A percentile compares a stretch with the other conserved stretches of the same genome.
Conservation (phyloP, 352 stramenopile species). For the Globisporangium barbulae region DNA sequence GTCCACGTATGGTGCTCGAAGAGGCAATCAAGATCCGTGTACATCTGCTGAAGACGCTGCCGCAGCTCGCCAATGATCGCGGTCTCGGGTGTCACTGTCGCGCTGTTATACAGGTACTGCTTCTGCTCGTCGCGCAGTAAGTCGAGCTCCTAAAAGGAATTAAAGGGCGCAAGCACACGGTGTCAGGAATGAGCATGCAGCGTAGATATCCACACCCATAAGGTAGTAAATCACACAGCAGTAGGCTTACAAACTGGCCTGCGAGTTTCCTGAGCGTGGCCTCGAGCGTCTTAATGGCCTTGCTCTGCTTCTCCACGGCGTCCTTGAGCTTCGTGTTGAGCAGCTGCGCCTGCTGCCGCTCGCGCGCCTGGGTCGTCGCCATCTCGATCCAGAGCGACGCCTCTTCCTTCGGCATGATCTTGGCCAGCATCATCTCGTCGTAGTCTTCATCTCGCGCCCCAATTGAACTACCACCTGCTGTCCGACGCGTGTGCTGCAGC, state of each 20-base stretch:
- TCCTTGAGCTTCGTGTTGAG: slow-evolving; percentile 41
- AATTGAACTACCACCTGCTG: neutral
- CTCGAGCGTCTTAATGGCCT: slow-evolving; percentile 35
- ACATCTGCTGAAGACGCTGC: neutral
- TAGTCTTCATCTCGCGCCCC: neutral
- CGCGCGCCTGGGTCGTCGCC: slow-evolving; percentile 33
- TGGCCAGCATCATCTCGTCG: neutral
- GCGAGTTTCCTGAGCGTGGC: slow-evolving; percentile 25
- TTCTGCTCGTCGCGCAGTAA: slow-evolving; percentile 9
- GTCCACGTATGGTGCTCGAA: neutral
- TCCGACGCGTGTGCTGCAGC: neutral
- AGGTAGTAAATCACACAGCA: slow-evolving; percentile 12
- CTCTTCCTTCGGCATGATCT: neutral
- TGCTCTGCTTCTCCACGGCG: slow-evolving; percentile 34
- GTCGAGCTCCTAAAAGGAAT: neutral
- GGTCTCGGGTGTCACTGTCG: neutral
- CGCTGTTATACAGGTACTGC: neutral
- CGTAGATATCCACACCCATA: too few relatives aligned
- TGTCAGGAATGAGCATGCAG: too few relatives aligned
- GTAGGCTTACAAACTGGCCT: slow-evolving; percentile 18
- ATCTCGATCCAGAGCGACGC: slow-evolving; percentile 33
- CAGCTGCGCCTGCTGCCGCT: slow-evolving; percentile 33
- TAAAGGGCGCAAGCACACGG: neutral
- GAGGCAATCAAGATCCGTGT: neutral
- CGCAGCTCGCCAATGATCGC: neutral